Evolutionary conservation across 331 rosid genomes (phyloP), one percentile per base, ranked within the genome.

Genomic region (Acacia pycnantha): DNA sequence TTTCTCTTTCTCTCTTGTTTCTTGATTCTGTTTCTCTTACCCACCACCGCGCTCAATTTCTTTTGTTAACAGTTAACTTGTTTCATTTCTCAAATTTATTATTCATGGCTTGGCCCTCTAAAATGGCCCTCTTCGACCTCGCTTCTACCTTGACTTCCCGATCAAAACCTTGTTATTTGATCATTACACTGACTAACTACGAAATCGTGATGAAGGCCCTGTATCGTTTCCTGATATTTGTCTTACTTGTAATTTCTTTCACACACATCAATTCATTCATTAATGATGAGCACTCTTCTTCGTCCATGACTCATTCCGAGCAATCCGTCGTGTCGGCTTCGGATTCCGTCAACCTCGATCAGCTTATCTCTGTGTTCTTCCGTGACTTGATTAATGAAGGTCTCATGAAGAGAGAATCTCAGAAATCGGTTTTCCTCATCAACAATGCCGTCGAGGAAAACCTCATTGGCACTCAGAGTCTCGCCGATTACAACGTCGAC

Each of bases 321-420:
- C 79, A 22, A 70, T 16, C 54, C n/a, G 16, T 70, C 5, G 8
- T 2, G 1, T 15, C 21, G 19, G 54, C 5, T 22, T 4, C 1
- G 24, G 62, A 47, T 78, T 24, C 81, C 65, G 26, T 64, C 65
- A 72, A 82, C 62, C 66, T 69, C 66, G 37, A 83, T 24, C 74
- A 74, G 4, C 37, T 81, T 14, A 35, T 85, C 35, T 76, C 94
- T 0, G 8, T 70, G 12, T 22, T 86, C 58, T 70, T 90, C 74
- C 88, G 35, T 4, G 92, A 88, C 78, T 78, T 90, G 68, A 79
- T 76, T 12, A 87, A 88, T 9, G 92, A 89, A 77, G 91, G 94
- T 1, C 81, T 92, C 46, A 6, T 84, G 24, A 85, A 76, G 44
- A 84, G 71, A 59, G 44, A 73, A 1, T 73, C 53, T 41, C 61